These are phyloP conservation scores for Fusarium illudens DNA, from an alignment of 2,329 filamentous ascomycete genomes.

Conservation along the genomic window DNA sequence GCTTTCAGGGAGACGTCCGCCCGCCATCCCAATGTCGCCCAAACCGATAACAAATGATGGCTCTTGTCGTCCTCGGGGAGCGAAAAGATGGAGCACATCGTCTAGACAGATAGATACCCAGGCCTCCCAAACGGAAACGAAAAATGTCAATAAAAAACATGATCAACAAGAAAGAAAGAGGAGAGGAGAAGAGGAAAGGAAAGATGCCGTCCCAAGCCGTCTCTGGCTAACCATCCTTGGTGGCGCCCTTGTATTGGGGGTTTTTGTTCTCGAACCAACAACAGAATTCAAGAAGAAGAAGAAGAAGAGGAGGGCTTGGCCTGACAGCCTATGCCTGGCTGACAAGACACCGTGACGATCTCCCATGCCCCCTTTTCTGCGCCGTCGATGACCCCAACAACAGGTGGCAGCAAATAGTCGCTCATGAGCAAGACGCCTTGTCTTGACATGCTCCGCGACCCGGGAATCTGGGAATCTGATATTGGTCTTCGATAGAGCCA, in stretches of 20 bases:
- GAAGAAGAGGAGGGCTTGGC: neutral
- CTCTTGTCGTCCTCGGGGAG: slow-evolving; percentile 26
- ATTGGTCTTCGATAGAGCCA: slow-evolving; percentile 8
- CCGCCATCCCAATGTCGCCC: slow-evolving; percentile 10
- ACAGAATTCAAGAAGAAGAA: neutral
- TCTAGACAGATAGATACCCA: slow-evolving; percentile 22
- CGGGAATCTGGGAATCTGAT: slow-evolving; percentile 27
- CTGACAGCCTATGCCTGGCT: neutral
- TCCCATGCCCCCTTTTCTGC: slow-evolving; percentile 7
- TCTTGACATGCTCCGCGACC: slow-evolving; percentile 16
- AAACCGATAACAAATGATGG: slow-evolving; percentile 24
- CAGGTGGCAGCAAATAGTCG: slow-evolving; percentile 17
- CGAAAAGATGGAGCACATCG: slow-evolving; percentile 25
- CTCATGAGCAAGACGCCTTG: slow-evolving; percentile 13
- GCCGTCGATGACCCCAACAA: slow-evolving; percentile 27
- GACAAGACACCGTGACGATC: neutral
- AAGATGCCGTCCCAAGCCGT: neutral
- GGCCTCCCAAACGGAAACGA: slow-evolving; percentile 2
- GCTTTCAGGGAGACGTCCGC: slow-evolving; percentile 11
- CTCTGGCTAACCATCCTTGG: neutral
- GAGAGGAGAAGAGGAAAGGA: neutral
- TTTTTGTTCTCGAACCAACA: neutral
- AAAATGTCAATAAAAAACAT: neutral
- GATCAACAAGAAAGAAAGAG: neutral
- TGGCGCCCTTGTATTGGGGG: neutral